Conservation (phyloP, 148 eudicot species). For the Mesembryanthemum crystallinum region DNA sequence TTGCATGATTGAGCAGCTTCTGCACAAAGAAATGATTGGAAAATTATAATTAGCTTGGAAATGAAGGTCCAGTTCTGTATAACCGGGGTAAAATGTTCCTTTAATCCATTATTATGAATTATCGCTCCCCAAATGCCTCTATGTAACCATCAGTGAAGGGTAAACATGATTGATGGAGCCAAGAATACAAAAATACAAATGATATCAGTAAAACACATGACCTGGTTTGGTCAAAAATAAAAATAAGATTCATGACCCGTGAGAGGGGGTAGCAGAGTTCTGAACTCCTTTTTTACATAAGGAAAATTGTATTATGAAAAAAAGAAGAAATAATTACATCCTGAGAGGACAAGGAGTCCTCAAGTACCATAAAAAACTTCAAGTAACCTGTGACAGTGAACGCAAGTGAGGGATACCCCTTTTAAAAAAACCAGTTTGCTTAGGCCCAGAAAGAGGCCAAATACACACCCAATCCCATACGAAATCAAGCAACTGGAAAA, state of each 20-base stretch:
- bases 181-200: background rate
- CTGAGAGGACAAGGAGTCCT: no score
- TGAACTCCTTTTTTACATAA: background rate
- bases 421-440: no score
- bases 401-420: no score
- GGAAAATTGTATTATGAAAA: no score
- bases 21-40: conserved; percentile 42
- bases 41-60: conserved; percentile 29
- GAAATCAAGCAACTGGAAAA: no score
- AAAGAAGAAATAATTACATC: no score
- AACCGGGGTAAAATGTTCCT: background rate
- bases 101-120: background rate
- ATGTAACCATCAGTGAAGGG: background rate
- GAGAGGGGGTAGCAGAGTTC: background rate
- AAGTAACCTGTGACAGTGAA: no score
- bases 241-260: background rate
- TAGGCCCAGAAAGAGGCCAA: no score
- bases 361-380: no score
- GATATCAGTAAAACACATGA: background rate
- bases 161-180: background rate
- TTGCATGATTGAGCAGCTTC: conserved; percentile 97
- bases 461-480: no score
- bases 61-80: background rate
- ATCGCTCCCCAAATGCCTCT: background rate
- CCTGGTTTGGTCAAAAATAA: no score